A percentile compares a stretch with the other conserved stretches of the same genome.
phyloP scores from a whole-genome alignment of 306 rosid species.

The Elaeagnus macrophylla region DNA sequence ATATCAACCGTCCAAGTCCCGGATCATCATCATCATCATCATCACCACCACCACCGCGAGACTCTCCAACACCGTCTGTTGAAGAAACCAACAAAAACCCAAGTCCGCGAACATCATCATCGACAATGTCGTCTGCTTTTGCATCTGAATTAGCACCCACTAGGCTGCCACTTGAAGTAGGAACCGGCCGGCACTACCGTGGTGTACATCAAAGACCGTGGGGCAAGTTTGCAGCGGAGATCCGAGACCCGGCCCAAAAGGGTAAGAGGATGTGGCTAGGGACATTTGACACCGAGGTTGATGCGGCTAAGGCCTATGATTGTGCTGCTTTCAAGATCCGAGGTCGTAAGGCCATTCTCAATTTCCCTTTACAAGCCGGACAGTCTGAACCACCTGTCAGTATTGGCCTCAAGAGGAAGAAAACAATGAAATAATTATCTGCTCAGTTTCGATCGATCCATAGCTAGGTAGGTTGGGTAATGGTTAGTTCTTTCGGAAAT shows the following conservation, averaged over 20 bases:
- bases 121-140: background rate
- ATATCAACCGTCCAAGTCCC: no score
- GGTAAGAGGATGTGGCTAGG: constrained; percentile 81
- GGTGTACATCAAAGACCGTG: constrained; percentile 77
- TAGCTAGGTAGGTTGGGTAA: no score
- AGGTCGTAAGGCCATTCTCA: constrained; percentile 63
- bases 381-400: constrained; percentile 26
- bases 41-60: no score
- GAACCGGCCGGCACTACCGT: constrained; percentile 30
- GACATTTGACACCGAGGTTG: constrained; percentile 55
- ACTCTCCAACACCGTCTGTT: no score
- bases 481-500: no score
- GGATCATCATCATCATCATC: no score
- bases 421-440: constrained; percentile 1
- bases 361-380: constrained; percentile 72
- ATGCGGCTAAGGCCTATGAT: constrained; percentile 78
- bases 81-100: no score
- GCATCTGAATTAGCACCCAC: background rate
- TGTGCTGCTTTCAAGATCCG: constrained; percentile 71
- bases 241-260: constrained; percentile 54
- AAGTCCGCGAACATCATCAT: no score
- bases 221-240: constrained; percentile 87
- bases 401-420: constrained; percentile 39
- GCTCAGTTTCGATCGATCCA: no score
- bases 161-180: background rate